Evolutionary conservation across 345 rosid genomes (phyloP).

Genomic region (Xanthoceras sorbifolium): DNA sequence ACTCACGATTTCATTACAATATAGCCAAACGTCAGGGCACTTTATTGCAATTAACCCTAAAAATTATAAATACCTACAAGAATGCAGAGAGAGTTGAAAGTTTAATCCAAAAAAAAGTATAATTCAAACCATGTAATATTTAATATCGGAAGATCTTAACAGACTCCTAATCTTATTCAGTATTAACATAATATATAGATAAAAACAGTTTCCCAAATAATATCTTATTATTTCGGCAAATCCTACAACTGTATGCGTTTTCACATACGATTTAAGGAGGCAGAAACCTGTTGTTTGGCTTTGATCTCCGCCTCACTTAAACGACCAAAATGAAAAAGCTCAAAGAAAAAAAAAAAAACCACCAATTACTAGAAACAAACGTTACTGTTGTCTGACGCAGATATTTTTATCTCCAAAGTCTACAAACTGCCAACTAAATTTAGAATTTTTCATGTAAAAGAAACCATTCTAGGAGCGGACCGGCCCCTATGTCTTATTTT

Average conservation of each 20-base stretch:
- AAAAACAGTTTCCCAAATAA: neutral
- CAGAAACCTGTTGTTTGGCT: neutral
- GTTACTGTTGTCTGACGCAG: neutral
- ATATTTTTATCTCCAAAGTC: neutral
- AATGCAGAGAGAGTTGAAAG: too few species aligned
- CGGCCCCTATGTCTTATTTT: neutral
- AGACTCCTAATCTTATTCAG: too few species aligned
- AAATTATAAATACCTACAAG: too few species aligned
- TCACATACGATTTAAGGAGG: neutral
- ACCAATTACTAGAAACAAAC: neutral
- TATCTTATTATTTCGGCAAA: neutral
- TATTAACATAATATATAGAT: too few species aligned
- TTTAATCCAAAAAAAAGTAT: too few species aligned
- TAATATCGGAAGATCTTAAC: too few species aligned
- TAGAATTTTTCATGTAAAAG: neutral
- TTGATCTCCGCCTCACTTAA: neutral
- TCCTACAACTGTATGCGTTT: neutral
- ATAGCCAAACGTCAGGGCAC: too few species aligned
- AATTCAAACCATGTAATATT: too few species aligned
- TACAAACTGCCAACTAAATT: neutral
- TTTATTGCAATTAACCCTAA: too few species aligned
- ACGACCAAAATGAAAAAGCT: neutral
- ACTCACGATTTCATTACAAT: too few species aligned
- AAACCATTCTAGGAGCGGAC: neutral
- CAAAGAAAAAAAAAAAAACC: neutral